Base-by-base conservation (phyloP, 1,139 yeast species). In the Suhomyces ambrosiae region DNA sequence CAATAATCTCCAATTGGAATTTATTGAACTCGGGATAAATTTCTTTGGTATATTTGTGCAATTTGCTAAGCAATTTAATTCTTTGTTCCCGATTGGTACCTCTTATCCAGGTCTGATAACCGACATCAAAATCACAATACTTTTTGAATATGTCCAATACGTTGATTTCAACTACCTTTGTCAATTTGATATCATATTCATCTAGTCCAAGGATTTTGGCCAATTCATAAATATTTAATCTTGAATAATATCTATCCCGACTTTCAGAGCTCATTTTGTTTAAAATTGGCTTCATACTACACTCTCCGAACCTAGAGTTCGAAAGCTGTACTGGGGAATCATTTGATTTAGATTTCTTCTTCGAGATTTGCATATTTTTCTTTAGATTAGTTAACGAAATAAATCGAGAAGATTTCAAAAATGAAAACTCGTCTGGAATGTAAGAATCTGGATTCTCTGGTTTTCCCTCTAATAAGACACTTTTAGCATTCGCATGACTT, bases 61-160 rank as follows among this genome's bases (percentile, higher is more conserved):
- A 64, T 41, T 69, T 64, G 19, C 72, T 69, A 27, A 86, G 66
- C 32, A 82, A 63, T 13, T 62, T 50, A 16, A 58, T 56, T 33
- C 95, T 68, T 43, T 76, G 75, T 5, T 61, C 62, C 37, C 71
- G 74, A 2, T 73, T 68, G 0, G 94, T 84, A 53, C 83, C 94
- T 42, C 95, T 71, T 27, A 85, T 80, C 95, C 95, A 86, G 0
- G 95, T 86, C 53, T 76, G 78, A 47, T 78, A 74, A 4, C 95
- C 95, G 22, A 87, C 60, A 23, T 80, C 77, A 58, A 86, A 87
- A 13, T 82, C 78, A 44, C 85, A 71, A 32, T 74, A 78, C 30
- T 69, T 62, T 32, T 71, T 73, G 43, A 86, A 74, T 16, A 84
- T 68, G 21, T 72, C 69, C 37, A 87, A 61, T 7, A 87, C 74